Evolutionary conservation across 2,329 filamentous ascomycete species (phyloP), one percentile per base, ranked within the genome.

Genomic region (Penicillium sp.): DNA sequence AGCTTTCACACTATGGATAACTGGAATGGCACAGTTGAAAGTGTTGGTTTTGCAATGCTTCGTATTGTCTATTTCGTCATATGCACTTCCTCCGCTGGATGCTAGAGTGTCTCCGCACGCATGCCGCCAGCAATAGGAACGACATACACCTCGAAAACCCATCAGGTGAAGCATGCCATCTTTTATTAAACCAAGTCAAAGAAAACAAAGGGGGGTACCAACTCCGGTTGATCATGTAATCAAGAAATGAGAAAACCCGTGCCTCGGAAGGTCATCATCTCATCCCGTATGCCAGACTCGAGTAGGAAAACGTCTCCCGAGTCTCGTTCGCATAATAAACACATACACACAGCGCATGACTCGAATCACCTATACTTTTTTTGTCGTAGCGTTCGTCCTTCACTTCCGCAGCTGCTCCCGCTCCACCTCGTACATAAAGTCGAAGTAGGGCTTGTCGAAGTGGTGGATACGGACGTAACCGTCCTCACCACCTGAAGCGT

Each of bases 351-450:
- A 50, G 56, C 58, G 54, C 56, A 52, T 59, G 50, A 56, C 45
- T 51, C 37, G 42, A 46, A 48, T 50, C 34, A 42, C 33, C 53
- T 56, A 51, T 47, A 43, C 48, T 44, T 33, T 39, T 39, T 46
- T 40, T 46, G 27, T 49, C 52, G 49, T 47, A 29, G 41, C 37
- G 18, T 39, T 43, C 32, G 5, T 28, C 41, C 17, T 52, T 58
- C 57, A 71, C 57, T 64, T 69, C 58, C 72, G 65, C 60, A 72
- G 51, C 62, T 72, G 68, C 75, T 96, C 90, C 70, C 90, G 79
- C 81, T 98, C 93, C 48, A 97, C 93, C 78, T 98, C 93, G 70
- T 95, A 98, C 77, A 86, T 81, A 75, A 98, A 98, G 71, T 98
- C 93, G 69, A 93, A 97, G 78, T 96, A 98, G 48, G 85, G 81